These are phyloP conservation scores for Pleurotus cornucopiae DNA, from an alignment of 768 basidiomycete species.

Conservation along the genomic window DNA sequence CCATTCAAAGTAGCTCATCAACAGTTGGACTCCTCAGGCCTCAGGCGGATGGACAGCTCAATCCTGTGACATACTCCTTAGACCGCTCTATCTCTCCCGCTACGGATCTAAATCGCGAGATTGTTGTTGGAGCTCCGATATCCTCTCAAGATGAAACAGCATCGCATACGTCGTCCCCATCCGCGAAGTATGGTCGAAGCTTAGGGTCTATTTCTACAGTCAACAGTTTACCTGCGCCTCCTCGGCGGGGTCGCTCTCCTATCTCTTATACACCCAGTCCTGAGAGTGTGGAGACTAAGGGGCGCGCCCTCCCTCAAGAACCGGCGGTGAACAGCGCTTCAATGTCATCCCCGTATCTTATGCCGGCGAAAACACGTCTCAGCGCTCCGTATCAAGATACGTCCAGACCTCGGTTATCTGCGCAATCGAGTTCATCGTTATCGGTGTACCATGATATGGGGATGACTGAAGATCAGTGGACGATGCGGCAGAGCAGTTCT, in stretches of 20 bases:
- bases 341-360: too few relatives aligned
- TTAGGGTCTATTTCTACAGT: conserved; percentile 21
- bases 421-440: not conserved
- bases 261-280: conserved; percentile 14
- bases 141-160: not conserved
- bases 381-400: not conserved
- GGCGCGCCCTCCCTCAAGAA: too few relatives aligned
- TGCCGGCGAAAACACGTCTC: too few relatives aligned
- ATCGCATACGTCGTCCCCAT: conserved; percentile 3
- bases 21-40: conserved; percentile 1
- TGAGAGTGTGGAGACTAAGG: not conserved
- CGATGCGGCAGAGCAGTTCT: too few relatives aligned
- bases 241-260: conserved; percentile 25
- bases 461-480: too few relatives aligned
- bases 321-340: too few relatives aligned
- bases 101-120: conserved; percentile 6
- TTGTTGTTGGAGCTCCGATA: not conserved
- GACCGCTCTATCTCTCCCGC: conserved; percentile 11
- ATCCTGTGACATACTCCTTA: not conserved
- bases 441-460: too few relatives aligned
- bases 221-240: conserved; percentile 32
- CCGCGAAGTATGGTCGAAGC: conserved; percentile 15
- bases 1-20: not conserved
- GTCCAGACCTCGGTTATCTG: not conserved
- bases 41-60: not conserved